Evolutionary conservation across 768 basidiomycete species (phyloP), one percentile per base, ranked within the genome.

Genomic region (Podaxis mareebaensis): DNA sequence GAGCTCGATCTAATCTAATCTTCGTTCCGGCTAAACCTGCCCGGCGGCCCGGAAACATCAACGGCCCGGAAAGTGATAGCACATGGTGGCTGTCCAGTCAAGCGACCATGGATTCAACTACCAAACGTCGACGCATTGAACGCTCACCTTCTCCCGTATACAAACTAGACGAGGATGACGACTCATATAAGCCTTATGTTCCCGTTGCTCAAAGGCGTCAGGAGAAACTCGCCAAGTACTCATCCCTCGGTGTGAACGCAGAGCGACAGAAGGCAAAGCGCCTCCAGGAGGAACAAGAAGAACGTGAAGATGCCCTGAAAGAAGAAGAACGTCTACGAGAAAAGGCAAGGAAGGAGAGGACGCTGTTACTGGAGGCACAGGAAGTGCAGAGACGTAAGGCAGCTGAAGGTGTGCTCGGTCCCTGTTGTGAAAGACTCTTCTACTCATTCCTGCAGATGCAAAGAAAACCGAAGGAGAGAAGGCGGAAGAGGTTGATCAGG

Each of bases 281-380:
- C 64, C 70, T 81, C 4, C 76, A 86, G 63, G 88, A 91, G 58
- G 89, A 90, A 26, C 68, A 83, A 30, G 88, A 92, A 63, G 90
- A 89, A 70, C 81, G 79, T 40, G 86, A 89, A 70, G 92, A 92
- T 70, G 87, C 82, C 42, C 88, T 91, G 65, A 84, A 86, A 54
- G 93, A 95, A 68, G 92, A 94, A 69, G 92, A 96, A 71, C 74
- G 78, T 58, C 79, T 81, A 38, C 84, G 84, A 67, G 94, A 96
- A 73, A 88, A 83, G 69, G 84, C 86, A 20, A 77, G 96, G 65
- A 90, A 88, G 73, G 94, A 96, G 77, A 79, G 94, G 68, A 97
- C 95, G 0, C 76, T 99, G 53, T 77, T 99, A 55, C 74, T 95
- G 70, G 95, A 97, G 73, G 97, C 97, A 1, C 95, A 98, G 75